Conservation (phyloP, 495 filamentous ascomycete genomes). For the Geoglossum glabrum region DNA sequence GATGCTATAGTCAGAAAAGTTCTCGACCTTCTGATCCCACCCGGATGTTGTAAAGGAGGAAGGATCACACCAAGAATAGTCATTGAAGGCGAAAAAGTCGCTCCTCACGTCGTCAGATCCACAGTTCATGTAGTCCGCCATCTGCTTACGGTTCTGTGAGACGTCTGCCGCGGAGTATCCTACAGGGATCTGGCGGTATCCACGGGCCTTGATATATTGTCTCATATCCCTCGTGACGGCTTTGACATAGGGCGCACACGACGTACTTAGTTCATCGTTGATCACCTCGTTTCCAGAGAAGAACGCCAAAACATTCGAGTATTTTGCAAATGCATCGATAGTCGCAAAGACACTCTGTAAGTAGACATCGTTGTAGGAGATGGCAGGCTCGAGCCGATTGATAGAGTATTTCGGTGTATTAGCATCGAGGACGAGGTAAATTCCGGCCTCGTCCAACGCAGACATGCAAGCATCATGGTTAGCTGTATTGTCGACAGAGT, state of each 20-base stretch:
- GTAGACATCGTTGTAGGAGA: conserved; percentile 82
- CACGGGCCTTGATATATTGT: conserved; percentile 56
- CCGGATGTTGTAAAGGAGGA: conserved; percentile 58
- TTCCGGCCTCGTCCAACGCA: conserved; percentile 10
- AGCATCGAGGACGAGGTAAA: conserved; percentile 26
- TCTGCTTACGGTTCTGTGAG: conserved; percentile 66
- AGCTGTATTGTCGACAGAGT: conserved; percentile 24
- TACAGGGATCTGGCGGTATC: conserved; percentile 64
- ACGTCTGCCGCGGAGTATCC: conserved; percentile 88
- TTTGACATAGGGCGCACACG: conserved; percentile 73
- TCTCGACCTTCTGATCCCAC: conserved; percentile 83
- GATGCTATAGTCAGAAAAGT: conserved; percentile 74
- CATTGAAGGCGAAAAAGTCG: conserved; percentile 96
- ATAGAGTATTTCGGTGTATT: conserved; percentile 64
- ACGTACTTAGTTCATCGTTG: conserved; percentile 59
- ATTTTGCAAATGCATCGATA: conserved; percentile 70
- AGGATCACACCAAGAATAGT: conserved; percentile 91
- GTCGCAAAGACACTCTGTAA: conserved; percentile 88
- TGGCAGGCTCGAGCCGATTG: conserved; percentile 51
- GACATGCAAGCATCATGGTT: conserved; percentile 18
- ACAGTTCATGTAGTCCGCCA: conserved; percentile 89
- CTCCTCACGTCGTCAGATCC: conserved; percentile 65
- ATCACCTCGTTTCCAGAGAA: conserved; percentile 96
- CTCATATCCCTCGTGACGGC: conserved; percentile 83
- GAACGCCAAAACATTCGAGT: conserved; percentile 80